Evolutionary conservation across 179 eudicot species (phyloP).

Genomic region (Nepenthes alata): DNA sequence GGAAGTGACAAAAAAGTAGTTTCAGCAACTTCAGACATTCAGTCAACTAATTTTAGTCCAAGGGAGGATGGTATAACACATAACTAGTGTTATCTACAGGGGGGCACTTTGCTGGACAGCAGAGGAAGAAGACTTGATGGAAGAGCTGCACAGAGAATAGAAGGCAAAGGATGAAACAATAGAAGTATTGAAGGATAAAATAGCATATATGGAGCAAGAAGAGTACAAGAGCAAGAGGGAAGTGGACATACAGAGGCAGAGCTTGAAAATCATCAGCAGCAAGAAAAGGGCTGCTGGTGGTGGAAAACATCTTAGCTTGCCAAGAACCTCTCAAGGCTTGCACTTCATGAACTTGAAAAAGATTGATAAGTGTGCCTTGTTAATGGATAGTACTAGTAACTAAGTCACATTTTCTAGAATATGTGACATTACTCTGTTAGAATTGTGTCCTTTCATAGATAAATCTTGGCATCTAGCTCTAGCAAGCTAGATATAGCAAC

Average conservation of each 20-base stretch:
- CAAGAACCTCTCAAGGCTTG: constrained; percentile 5
- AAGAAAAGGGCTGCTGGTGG: constrained; percentile 9
- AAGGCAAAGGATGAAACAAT: constrained; percentile 54
- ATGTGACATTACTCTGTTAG: too few species aligned
- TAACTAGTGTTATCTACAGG: not conserved
- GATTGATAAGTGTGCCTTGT: too few species aligned
- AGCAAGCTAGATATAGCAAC: too few species aligned
- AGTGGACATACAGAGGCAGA: constrained; percentile 70
- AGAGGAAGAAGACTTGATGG: constrained; percentile 37
- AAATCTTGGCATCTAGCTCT: too few species aligned
- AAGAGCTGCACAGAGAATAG: constrained; percentile 40
- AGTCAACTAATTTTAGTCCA: not conserved
- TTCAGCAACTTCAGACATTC: too few species aligned
- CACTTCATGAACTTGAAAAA: constrained; percentile 14
- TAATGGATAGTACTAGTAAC: too few species aligned
- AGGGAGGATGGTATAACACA: not conserved
- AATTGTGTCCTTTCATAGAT: too few species aligned
- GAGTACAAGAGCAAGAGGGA: constrained; percentile 47
- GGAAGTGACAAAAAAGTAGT: too few species aligned
- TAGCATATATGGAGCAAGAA: constrained; percentile 45
- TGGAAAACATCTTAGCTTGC: constrained; percentile 1
- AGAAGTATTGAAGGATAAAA: constrained; percentile 21
- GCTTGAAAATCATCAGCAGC: constrained; percentile 47
- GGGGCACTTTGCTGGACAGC: constrained; percentile 27
- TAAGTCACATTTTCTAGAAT: too few species aligned